Base-by-base conservation (phyloP, 208 protist species). In the Histomonas meleagridis region DNA sequence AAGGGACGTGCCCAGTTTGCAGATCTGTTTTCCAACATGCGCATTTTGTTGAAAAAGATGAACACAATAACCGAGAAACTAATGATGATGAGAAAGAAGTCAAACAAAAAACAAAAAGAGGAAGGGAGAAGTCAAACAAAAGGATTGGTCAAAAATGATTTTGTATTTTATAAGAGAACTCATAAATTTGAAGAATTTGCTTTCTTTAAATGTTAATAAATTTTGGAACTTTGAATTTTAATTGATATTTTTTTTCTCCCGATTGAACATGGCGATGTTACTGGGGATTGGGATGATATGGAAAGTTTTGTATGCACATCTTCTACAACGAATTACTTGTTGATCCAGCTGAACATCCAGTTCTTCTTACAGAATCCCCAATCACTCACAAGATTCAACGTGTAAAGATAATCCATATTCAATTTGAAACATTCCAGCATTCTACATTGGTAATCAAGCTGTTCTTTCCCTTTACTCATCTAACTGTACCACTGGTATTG, bases 211-310 rank as follows among this genome's bases (percentile, higher is more conserved):
- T n/a, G n/a, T n/a, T n/a, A n/a, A n/a, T n/a, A n/a, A n/a, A n/a
- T n/a, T n/a, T n/a, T n/a, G n/a, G n/a, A n/a, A n/a, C n/a, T n/a
- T n/a, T n/a, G n/a, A n/a, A n/a, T n/a, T n/a, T n/a, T n/a, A n/a
- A n/a, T n/a, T n/a, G n/a, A n/a, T n/a, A n/a, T n/a, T n/a, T n/a
- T n/a, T n/a, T n/a, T n/a, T n/a, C n/a, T n/a, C n/a, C 96, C 97
- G 48, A 98, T 98, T 90, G 90, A 91, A 70, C 90, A 72, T 62
- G 51, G 97, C 62, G 97, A 98, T 92, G 96, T 98, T 40, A 97
- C 96, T 92, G n/a, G n/a, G n/a, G 98, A 98, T 95, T 98, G 97
- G 97, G 97, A 98, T 92, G 96, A 98, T 93, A 98, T 98, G 97
- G 96, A 98, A 94, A 35, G 96, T n/a, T n/a, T n/a, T n/a, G n/a